These are phyloP conservation scores for Nannochloris sp. DNA, from an alignment of 139 green algal species.

Conservation along the genomic window DNA sequence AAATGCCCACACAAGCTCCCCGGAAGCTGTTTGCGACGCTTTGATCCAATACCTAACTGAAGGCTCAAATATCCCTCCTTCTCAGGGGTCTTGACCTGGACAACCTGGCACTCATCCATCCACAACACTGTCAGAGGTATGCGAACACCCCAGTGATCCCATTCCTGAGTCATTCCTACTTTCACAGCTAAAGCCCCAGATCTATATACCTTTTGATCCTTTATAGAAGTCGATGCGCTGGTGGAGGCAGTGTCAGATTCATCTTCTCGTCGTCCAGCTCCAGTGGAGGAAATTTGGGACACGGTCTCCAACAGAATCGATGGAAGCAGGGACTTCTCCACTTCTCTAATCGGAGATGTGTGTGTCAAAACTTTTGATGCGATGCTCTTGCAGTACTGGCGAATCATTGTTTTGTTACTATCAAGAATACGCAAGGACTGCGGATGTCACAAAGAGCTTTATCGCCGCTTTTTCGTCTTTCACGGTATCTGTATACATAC, in stretches of 20 bases:
- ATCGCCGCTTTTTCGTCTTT: no score
- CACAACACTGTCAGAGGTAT: constrained; percentile 93
- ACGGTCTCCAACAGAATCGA: no score
- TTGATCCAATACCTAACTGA: constrained; percentile 71
- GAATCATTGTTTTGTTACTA: no score
- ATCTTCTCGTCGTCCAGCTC: neutral
- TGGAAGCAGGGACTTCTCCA: no score
- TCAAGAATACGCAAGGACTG: no score
- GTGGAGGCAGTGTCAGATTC: neutral
- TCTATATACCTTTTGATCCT: constrained; percentile 15
- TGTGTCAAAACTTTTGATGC: no score
- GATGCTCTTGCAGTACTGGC: no score
- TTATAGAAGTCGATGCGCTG: neutral
- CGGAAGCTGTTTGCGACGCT: constrained; percentile 58
- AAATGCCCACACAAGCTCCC: constrained; percentile 21
- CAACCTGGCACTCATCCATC: constrained; percentile 91
- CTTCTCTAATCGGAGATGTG: no score
- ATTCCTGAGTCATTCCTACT: constrained; percentile 93
- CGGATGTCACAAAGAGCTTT: no score
- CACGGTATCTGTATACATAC: no score
- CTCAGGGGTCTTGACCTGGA: constrained; percentile 61
- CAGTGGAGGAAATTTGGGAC: neutral
- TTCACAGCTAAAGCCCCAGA: constrained; percentile 85
- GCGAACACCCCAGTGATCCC: constrained; percentile 78
- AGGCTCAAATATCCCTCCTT: constrained; percentile 68